phyloP scores from a whole-genome alignment of 148 eudicot genomes.

The Nepenthes gracilis region DNA sequence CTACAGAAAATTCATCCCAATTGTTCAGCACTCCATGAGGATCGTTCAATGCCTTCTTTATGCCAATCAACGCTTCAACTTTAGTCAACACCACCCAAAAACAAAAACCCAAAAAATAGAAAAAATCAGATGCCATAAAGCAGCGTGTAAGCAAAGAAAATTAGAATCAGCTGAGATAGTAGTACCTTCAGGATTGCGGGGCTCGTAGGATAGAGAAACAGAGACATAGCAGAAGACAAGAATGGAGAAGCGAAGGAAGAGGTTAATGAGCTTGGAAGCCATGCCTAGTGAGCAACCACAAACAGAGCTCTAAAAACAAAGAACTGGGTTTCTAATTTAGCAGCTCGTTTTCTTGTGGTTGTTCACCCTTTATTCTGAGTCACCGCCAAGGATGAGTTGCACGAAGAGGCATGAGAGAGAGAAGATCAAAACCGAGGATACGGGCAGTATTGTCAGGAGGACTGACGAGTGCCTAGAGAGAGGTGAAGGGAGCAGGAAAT shows the following conservation, averaged over 20 bases:
- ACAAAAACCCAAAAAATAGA: not conserved
- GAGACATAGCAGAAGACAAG: not conserved
- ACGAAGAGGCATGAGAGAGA: too few relatives aligned
- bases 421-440: too few relatives aligned
- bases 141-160: not conserved
- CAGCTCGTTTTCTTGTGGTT: too few relatives aligned
- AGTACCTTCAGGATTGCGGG: conserved; percentile 1
- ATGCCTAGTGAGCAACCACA: not conserved
- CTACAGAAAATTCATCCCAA: conserved; percentile 97
- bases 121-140: not conserved
- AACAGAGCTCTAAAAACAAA: too few relatives aligned
- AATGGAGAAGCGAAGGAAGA: not conserved
- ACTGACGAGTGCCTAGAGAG: too few relatives aligned
- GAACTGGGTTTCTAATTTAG: too few relatives aligned
- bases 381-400: too few relatives aligned
- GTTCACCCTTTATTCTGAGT: too few relatives aligned
- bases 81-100: not conserved
- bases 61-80: conserved; percentile 77
- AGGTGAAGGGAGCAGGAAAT: too few relatives aligned
- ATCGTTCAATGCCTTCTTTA: conserved; percentile 46
- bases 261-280: not conserved
- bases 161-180: not conserved
- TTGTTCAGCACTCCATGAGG: conserved; percentile 68
- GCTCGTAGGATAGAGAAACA: not conserved
- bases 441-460: too few relatives aligned